Conservation (phyloP, 2,329 filamentous ascomycete species). For the Talaromyces sp. region DNA sequence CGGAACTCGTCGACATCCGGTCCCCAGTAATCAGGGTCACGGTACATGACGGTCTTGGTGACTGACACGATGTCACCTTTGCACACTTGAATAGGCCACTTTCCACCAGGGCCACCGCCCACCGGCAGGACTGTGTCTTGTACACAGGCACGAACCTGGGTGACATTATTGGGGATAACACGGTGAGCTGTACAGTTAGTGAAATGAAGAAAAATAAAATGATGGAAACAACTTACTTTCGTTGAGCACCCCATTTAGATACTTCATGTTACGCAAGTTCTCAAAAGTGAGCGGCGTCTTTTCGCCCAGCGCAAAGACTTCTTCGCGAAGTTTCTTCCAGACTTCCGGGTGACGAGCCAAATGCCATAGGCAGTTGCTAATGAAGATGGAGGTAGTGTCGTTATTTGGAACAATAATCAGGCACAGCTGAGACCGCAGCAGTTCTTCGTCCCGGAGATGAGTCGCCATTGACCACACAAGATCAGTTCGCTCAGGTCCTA, state of each 20-base stretch:
- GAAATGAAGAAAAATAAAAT: conserved; percentile 30
- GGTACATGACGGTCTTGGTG: conserved; percentile 46
- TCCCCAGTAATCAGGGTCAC: conserved; percentile 44
- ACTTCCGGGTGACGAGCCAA: conserved; percentile 21
- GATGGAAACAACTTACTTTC: conserved; percentile 15
- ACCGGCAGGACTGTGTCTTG: conserved; percentile 41
- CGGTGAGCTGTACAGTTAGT: conserved; percentile 13
- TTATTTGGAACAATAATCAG: conserved; percentile 49
- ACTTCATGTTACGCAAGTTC: conserved; percentile 1
- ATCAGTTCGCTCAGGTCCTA: conserved; percentile 35
- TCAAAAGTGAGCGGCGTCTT: conserved; percentile 18
- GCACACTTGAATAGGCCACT: conserved; percentile 53
- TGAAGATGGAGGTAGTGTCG: conserved; percentile 46
- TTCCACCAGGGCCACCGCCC: conserved; percentile 44
- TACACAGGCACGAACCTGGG: not conserved
- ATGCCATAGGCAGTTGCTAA: conserved; percentile 41
- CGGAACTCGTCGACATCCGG: conserved; percentile 43
- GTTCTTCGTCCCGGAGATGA: conserved; percentile 42
- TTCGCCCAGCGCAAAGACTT: not conserved
- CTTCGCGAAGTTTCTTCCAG: conserved; percentile 16
- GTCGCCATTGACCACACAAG: conserved; percentile 54
- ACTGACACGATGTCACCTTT: conserved; percentile 56
- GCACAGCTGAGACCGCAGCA: conserved; percentile 44
- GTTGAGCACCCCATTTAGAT: conserved; percentile 9
- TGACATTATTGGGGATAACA: not conserved